phyloP scores from a whole-genome alignment of 2,329 filamentous ascomycete species.

The Raffaelea albimanens region DNA sequence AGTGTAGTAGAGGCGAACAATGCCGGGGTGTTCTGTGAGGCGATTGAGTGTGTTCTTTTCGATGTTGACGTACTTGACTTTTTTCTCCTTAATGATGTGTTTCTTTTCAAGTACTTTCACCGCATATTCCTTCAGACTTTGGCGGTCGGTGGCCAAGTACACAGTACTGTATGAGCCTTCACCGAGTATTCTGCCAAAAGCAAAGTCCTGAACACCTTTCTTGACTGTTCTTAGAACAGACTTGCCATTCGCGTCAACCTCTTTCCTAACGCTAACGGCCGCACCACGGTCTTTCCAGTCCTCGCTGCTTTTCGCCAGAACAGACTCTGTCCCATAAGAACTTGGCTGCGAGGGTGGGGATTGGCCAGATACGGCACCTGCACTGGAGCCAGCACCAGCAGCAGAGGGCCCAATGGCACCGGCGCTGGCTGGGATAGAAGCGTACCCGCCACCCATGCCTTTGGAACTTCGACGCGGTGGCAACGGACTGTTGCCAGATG shows the following conservation, averaged over 20 bases:
- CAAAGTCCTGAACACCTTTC: conserved; percentile 95
- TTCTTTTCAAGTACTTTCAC: conserved; percentile 97
- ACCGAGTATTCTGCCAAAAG: conserved; percentile 80
- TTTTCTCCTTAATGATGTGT: conserved; percentile 99
- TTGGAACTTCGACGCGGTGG: conserved; percentile 71
- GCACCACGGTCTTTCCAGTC: conserved; percentile 95
- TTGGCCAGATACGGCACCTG: background rate
- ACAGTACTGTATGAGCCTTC: conserved; percentile 98
- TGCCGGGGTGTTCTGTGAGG: conserved; percentile 89
- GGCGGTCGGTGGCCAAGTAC: conserved; percentile 81
- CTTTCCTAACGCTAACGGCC: conserved; percentile 72
- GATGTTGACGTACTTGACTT: conserved; percentile 99
- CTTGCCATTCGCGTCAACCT: conserved; percentile 77
- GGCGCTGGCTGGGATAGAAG: conserved; percentile 21
- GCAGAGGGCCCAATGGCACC: conserved; percentile 21
- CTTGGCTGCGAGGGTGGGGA: conserved; percentile 21
- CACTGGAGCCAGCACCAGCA: too few relatives aligned
- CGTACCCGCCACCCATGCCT: conserved; percentile 52
- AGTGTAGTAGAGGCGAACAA: conserved; percentile 94
- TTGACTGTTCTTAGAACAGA: conserved; percentile 78
- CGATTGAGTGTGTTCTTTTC: conserved; percentile 97
- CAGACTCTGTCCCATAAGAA: conserved; percentile 28
- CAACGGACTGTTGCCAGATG: conserved; percentile 48
- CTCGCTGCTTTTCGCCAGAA: conserved; percentile 56
- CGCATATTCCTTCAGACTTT: conserved; percentile 91